A percentile compares a stretch with the other conserved stretches of the same genome.
phyloP scores from a whole-genome alignment of 208 protist genomes.

The Wallacemonas sp. region DNA sequence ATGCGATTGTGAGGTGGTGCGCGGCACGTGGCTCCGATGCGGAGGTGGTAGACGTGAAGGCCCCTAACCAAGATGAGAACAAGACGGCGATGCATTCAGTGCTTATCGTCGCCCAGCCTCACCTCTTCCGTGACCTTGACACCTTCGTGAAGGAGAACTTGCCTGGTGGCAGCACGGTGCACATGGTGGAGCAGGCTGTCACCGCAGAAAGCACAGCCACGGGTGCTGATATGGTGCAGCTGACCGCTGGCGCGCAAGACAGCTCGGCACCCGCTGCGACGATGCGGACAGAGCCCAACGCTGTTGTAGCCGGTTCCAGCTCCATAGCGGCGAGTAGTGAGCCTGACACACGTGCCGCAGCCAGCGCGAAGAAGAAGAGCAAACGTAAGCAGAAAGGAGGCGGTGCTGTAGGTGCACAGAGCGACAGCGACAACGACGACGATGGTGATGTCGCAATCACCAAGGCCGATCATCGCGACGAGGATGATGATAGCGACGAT shows the following conservation, averaged over 20 bases:
- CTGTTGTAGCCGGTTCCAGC: background rate
- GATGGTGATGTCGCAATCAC: conserved; percentile 4
- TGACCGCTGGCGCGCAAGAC: too few relatives aligned
- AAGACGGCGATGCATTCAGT: conserved; percentile 30
- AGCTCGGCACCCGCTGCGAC: background rate
- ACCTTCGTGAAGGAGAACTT: conserved; percentile 69
- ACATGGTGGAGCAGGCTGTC: conserved; percentile 81
- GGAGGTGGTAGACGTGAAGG: conserved; percentile 40
- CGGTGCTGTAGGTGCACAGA: too few relatives aligned
- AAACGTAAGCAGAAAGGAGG: conserved; percentile 14
- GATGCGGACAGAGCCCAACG: background rate
- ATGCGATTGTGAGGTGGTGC: conserved; percentile 62
- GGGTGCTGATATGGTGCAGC: conserved; percentile 15
- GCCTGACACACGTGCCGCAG: background rate
- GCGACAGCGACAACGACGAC: conserved; percentile 10
- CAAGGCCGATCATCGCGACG: conserved; percentile 14
- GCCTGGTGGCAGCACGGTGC: conserved; percentile 52
- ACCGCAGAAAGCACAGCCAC: conserved; percentile 36
- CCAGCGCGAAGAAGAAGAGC: background rate
- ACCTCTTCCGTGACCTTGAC: conserved; percentile 75
- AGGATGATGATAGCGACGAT: conserved; percentile 21
- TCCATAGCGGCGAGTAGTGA: background rate
- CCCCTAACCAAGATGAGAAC: conserved; percentile 8
- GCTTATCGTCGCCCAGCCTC: conserved; percentile 65
- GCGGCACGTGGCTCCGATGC: conserved; percentile 32